Evolutionary conservation across 306 rosid species (phyloP), one percentile per base, ranked within the genome.

Genomic region (Gillenia trifoliata): DNA sequence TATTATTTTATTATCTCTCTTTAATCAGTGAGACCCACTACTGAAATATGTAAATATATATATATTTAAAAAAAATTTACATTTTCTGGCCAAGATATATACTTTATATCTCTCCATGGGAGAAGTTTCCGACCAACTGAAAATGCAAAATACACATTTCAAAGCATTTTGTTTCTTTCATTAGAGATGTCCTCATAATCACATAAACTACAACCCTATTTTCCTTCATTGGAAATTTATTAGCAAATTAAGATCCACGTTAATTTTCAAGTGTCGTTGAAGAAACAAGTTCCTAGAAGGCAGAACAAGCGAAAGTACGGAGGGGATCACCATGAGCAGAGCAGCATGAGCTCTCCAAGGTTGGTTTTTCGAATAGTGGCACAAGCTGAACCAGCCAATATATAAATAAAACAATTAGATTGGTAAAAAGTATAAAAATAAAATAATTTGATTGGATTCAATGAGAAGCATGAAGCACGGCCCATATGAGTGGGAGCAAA

Each of bases 401-500:
- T 31, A 13, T 16, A 38, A 31, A 29, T 31, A 16, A 47, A 47
- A 47, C 52, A 16, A 47, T 47, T 47, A 47, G 20, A 47, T 16
- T 47, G 20, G 20, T 47, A 0, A 47, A 45, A 45, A 5, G 20
- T 45, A 45, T 45, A 15, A 45, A 47, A 16, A 45, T 45, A 45
- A 50, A 31, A 70, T 8, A 55, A 54, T 71, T 34, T 33, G 28
- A 41, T 25, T 11, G 5, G 30, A 70, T 45, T 45, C 15, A 28
- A 56, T 36, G 60, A 43, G 62, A 62, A 43, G 70, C 63, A 73
- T 6, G 33, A 62, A 61, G 57, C 70, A 33, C 50, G 71, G 71
- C 45, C 63, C 50, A 6, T 31, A 30, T 33, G 62, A 15, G 8
- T 45, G 36, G 77, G 63, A 64, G 43, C 62, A 15, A 41, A 11